Evolutionary conservation across 176 grass and related monocot genomes (phyloP).

Genomic region (Oryza coarctata): DNA sequence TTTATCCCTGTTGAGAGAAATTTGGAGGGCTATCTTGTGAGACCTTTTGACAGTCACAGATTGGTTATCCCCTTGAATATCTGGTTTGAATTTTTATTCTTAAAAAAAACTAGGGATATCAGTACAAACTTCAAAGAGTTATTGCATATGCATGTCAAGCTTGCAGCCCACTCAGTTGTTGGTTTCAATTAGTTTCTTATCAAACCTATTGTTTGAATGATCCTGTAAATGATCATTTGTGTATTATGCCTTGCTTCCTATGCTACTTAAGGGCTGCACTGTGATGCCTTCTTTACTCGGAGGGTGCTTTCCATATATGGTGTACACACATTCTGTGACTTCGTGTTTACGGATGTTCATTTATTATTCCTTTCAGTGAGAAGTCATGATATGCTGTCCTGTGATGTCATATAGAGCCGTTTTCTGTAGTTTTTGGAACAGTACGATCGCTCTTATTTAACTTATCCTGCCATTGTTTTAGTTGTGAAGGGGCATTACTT

Average conservation of each 20-base stretch:
- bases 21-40: not conserved
- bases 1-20: no score
- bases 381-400: conserved; percentile 9
- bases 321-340: not conserved
- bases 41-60: not conserved
- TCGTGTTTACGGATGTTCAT: not conserved
- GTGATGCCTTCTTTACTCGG: not conserved
- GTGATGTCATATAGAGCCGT: not conserved
- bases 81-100: not conserved
- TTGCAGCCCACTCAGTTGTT: not conserved
- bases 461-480: conserved; percentile 28
- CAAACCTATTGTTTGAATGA: not conserved
- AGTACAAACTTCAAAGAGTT: not conserved
- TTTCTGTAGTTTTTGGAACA: not conserved
- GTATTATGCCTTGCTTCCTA: not conserved
- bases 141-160: not conserved
- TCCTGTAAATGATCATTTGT: not conserved
- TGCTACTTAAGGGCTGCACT: conserved; percentile 6
- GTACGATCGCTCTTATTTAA: not conserved
- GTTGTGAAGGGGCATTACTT: conserved; percentile 92
- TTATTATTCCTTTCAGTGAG: not conserved
- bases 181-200: conserved; percentile 13
- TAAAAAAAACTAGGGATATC: not conserved
- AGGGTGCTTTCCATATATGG: not conserved
- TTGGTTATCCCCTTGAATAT: not conserved